These are phyloP conservation scores for Kwoniella botswanensis DNA, from an alignment of 768 basidiomycete genomes.

Conservation along the genomic window DNA sequence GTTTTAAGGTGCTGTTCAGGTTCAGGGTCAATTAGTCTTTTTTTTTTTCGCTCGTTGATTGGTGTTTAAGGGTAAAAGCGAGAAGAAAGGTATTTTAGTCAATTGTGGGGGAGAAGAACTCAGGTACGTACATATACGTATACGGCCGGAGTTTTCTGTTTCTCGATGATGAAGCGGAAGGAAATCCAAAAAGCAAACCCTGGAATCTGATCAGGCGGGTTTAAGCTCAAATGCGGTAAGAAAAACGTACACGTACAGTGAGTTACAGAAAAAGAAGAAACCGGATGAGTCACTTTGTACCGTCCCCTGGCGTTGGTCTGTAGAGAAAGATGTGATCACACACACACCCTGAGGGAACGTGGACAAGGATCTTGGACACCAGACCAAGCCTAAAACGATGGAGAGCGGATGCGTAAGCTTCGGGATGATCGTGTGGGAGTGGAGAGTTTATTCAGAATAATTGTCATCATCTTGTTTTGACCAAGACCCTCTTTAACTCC, in stretches of 20 bases:
- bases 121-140: no score
- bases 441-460: background rate
- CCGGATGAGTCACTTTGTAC: background rate
- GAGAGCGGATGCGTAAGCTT: background rate
- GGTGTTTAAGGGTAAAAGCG: background rate
- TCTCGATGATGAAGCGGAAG: background rate
- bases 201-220: constrained; percentile 18
- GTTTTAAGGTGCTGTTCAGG: background rate
- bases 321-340: no score
- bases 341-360: no score
- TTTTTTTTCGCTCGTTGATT: background rate
- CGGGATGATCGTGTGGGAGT: background rate
- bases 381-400: no score
- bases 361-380: no score
- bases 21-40: background rate
- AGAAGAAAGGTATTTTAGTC: background rate
- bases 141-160: background rate
- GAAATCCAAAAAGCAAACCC: background rate
- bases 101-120: background rate
- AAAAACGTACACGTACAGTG: no score
- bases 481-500: background rate
- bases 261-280: background rate
- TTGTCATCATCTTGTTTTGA: background rate
- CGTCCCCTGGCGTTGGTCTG: background rate
- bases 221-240: constrained; percentile 1